Conservation (phyloP, 139 green algal genomes). For the Dunaliella primolecta region DNA sequence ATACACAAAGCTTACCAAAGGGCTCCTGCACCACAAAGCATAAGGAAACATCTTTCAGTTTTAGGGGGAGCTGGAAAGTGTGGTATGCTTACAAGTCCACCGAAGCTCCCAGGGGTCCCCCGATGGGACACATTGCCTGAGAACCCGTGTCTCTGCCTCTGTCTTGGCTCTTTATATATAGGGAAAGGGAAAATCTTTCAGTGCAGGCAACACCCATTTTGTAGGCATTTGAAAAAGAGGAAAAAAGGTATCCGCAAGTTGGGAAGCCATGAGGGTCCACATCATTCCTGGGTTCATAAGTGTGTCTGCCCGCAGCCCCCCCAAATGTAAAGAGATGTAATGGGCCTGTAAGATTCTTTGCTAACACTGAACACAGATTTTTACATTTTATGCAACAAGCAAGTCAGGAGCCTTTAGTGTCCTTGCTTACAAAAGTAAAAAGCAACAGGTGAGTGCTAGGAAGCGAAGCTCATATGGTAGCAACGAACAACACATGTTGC, state of each 20-base stretch:
- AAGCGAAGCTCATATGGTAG: neutral
- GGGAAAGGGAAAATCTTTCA: neutral
- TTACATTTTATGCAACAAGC: neutral
- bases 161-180: neutral
- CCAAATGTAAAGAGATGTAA: too few relatives aligned
- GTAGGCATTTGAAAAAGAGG: too few relatives aligned
- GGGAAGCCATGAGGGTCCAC: too few relatives aligned
- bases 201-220: neutral
- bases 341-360: too few relatives aligned
- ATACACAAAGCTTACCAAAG: constrained; percentile 84
- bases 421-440: neutral
- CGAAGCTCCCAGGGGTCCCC: too few relatives aligned
- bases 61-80: neutral
- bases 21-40: constrained; percentile 44
- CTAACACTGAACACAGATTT: neutral
- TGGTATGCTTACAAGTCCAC: neutral
- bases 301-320: too few relatives aligned
- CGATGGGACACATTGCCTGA: too few relatives aligned
- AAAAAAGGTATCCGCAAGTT: too few relatives aligned
- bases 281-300: too few relatives aligned
- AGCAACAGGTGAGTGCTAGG: neutral
- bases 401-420: neutral
- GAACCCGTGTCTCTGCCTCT: neutral
- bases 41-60: neutral
- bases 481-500: neutral